These are phyloP conservation scores for Phytophthora uliginosa DNA, from an alignment of 352 stramenopile species.

Conservation along the genomic window DNA sequence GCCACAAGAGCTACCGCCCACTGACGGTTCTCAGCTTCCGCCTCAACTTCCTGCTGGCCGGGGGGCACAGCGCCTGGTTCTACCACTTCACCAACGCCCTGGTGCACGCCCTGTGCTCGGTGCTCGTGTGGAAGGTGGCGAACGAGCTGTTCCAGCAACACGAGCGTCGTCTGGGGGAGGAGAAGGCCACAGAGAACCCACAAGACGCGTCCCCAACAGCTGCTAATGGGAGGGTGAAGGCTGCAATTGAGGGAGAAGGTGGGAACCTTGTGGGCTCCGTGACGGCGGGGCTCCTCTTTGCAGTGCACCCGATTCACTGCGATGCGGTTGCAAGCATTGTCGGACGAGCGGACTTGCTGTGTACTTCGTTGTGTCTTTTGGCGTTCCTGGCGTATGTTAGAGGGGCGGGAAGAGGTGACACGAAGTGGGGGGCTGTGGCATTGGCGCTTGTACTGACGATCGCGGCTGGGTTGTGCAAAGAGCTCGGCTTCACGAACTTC, in stretches of 20 bases:
- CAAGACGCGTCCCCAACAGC: conserved; percentile 11
- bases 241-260: not conserved
- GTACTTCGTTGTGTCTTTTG: conserved; percentile 69
- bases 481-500: conserved; percentile 89
- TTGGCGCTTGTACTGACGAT: conserved; percentile 34
- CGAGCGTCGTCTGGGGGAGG: not conserved
- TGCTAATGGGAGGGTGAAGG: not conserved
- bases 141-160: conserved; percentile 42
- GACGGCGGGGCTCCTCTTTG: conserved; percentile 87
- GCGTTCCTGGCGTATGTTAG: conserved; percentile 70
- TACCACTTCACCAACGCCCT: conserved; percentile 87
- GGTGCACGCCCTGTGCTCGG: conserved; percentile 68
- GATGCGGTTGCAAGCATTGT: conserved; percentile 94
- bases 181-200: conserved; percentile 21
- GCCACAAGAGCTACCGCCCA: conserved; percentile 93
- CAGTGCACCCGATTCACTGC: conserved; percentile 92
- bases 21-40: conserved; percentile 85
- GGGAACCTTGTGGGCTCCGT: conserved; percentile 1
- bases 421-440: conserved; percentile 30
- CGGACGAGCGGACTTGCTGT: conserved; percentile 91
- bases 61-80: conserved; percentile 54
- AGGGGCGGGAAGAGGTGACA: conserved; percentile 27
- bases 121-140: conserved; percentile 67
- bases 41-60: conserved; percentile 59
- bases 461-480: conserved; percentile 84